These are phyloP conservation scores for Panellus pusillus DNA, from an alignment of 768 basidiomycete genomes.

Conservation along the genomic window DNA sequence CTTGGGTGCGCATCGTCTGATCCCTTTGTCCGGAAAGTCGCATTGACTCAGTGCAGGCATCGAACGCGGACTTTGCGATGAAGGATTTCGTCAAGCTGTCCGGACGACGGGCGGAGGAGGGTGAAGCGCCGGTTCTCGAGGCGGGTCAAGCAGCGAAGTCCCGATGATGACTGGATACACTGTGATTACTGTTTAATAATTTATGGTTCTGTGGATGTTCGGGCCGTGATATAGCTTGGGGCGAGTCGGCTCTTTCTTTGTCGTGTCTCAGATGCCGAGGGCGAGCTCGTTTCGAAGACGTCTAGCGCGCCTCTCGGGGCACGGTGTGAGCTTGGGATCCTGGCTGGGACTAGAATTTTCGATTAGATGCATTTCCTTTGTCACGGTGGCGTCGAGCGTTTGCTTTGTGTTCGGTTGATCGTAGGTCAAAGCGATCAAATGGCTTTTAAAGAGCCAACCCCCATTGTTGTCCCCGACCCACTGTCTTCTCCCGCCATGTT, in stretches of 20 bases:
- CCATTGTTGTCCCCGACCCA: no score
- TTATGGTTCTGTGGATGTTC: conserved; percentile 1
- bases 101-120: conserved; percentile 58
- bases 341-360: no score
- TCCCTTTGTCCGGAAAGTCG: conserved; percentile 3
- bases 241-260: conserved; percentile 21
- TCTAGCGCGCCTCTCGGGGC: no score
- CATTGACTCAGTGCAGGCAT: conserved; percentile 41
- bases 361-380: no score
- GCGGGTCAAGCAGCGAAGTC: not conserved
- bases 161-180: not conserved
- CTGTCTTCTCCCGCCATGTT: no score
- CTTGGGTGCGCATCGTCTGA: conserved; percentile 56
- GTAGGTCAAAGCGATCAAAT: no score
- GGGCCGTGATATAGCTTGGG: conserved; percentile 4
- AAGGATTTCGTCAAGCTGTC: conserved; percentile 63
- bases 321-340: no score
- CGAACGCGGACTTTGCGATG: conserved; percentile 75
- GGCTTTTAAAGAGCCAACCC: no score
- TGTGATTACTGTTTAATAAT: conserved; percentile 1
- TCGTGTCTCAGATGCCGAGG: conserved; percentile 34
- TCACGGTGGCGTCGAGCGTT: no score
- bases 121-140: conserved; percentile 22
- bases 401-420: no score
- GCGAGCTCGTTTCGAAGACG: conserved; percentile 2